Evolutionary conservation across 768 basidiomycete species (phyloP), one percentile per base, ranked within the genome.

Genomic region (Collybia mongolica): DNA sequence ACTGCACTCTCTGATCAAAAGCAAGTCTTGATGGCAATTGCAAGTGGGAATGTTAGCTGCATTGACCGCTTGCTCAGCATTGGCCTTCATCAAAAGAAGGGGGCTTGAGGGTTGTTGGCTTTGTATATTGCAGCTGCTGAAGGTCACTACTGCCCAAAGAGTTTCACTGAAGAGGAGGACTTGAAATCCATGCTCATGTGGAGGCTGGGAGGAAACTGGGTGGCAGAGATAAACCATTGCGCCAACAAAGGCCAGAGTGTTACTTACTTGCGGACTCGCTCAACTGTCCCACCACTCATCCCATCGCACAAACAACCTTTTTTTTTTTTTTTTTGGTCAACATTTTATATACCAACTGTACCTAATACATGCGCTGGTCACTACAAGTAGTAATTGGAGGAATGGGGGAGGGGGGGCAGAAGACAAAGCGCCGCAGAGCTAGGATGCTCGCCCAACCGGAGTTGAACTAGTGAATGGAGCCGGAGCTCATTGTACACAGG

Each of bases 61-160:
- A 39, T 63, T n/a, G 56, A 61, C 17, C 48, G 48, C 5, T n/a
- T 66, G 11, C 43, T 64, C 5, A 46, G 45, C 6, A 51, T 60
- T 32, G 60, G 53, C n/a, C 35, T 35, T 41, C 22, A 20, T 20
- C 42, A 44, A 17, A 44, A 44, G 15, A 44, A 44, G 42, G 42
- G 42, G 42, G 42, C 23, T 3, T 29, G 11, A 17, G 42, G 42
- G 24, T 17, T 44, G 24, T 44, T 44, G 42, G 42, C 42, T 44
- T 44, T 18, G 18, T 43, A 43, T 43, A 43, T 43, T 22, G 41
- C 14, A 7, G 41, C 61, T 1, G 59, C 53, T 3, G 17, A 45
- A 19, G 61, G 59, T 0, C n/a, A 44, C 0, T 67, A 69, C 28
- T 35, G 54, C 3, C 58, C 63, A 24, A 62, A 54, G 32, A 59